These are phyloP conservation scores for Posidonia oceanica DNA, from an alignment of 116 monocot species.

Conservation along the genomic window DNA sequence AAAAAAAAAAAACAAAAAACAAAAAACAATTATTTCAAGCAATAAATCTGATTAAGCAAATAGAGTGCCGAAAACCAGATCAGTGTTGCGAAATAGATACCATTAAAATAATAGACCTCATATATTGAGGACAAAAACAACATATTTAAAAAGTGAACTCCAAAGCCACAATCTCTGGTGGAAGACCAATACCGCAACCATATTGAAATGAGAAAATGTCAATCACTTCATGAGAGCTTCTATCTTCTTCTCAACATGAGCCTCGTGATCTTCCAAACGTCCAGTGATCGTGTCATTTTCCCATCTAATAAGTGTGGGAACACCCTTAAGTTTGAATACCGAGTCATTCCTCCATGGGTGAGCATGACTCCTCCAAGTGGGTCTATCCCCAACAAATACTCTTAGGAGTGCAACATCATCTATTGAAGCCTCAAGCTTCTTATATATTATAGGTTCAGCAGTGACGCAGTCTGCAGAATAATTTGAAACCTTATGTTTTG, in stretches of 20 bases:
- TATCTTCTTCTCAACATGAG: slow-evolving; percentile 43
- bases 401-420: slow-evolving; percentile 44
- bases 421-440: slow-evolving; percentile 34
- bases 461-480: slow-evolving; percentile 52
- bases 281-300: slow-evolving; percentile 36
- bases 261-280: slow-evolving; percentile 62
- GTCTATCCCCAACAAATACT: slow-evolving; percentile 56
- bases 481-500: not conserved
- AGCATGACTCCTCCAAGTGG: slow-evolving; percentile 58
- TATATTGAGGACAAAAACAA: not conserved
- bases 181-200: not conserved
- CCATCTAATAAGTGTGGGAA: slow-evolving; percentile 72
- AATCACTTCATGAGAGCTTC: slow-evolving; percentile 25
- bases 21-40: too few relatives aligned
- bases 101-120: not conserved
- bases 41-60: too few relatives aligned
- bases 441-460: slow-evolving; percentile 62
- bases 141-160: not conserved
- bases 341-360: slow-evolving; percentile 58
- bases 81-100: not conserved
- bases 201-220: not conserved
- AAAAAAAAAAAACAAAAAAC: too few relatives aligned
- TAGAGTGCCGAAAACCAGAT: not conserved
- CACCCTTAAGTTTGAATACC: slow-evolving; percentile 51
- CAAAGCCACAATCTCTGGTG: not conserved